phyloP scores from a whole-genome alignment of 2,329 filamentous ascomycete genomes.

The Ceratocystis eucalypticola region DNA sequence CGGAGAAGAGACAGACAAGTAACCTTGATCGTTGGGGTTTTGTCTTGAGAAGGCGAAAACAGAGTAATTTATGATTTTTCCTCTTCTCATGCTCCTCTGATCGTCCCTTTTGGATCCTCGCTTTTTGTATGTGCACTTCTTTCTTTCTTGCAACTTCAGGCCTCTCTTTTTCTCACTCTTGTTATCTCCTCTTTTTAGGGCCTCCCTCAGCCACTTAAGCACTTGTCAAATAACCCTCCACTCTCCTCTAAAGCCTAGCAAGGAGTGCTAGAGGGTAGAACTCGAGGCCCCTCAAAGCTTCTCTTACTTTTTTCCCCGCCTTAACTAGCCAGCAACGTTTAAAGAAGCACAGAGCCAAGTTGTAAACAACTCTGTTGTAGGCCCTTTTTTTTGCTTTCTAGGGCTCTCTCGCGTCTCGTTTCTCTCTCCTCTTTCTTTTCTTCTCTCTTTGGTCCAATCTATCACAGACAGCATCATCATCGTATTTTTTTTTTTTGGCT shows the following conservation, averaged over 20 bases:
- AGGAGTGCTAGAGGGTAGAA: too few species aligned
- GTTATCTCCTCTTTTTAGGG: neutral
- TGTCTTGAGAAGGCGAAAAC: neutral
- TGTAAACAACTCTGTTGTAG: neutral
- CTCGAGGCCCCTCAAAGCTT: too few species aligned
- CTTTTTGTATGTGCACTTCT: neutral
- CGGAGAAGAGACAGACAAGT: neutral
- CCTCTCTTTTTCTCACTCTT: constrained; percentile 4
- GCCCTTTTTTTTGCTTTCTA: neutral
- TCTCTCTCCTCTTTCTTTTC: neutral
- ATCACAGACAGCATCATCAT: neutral
- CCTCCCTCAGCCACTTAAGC: neutral
- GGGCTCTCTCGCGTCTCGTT: neutral
- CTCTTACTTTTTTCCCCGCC: too few species aligned
- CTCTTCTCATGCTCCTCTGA: neutral
- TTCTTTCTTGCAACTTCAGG: neutral
- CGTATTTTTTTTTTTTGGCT: neutral
- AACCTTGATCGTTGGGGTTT: neutral
- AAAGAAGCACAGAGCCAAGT: too few species aligned
- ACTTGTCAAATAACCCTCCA: neutral
- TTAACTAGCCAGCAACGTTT: too few species aligned
- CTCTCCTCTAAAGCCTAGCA: too few species aligned
- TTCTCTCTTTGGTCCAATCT: neutral
- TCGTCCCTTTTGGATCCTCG: neutral
- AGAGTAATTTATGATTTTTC: neutral